Base-by-base conservation (phyloP, 164 flowering plant species). In the Houttuynia cordata region DNA sequence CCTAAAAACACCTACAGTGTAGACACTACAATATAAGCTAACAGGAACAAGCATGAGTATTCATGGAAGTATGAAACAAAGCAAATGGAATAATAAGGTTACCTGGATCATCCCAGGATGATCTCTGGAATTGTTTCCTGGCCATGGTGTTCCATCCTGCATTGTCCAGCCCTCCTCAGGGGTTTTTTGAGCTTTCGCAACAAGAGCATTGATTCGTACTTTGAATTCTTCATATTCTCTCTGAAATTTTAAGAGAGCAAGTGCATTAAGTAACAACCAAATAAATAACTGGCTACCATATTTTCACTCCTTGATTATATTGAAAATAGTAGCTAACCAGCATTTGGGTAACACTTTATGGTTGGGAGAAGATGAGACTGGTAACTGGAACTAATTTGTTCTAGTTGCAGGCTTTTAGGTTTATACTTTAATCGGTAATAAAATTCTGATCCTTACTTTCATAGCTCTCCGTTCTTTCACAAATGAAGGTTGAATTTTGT, bases 51-150 rank as follows among this genome's bases (percentile, higher is more conserved):
- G 22, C 12, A 12, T 39, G 17, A 17, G 18, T 14, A 20, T 45
- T 1, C 19, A 53, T 12, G 7, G 24, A 62, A 19, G 10, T 23
- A 52, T 34, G 50, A 52, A 15, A 41, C 12, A 24, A 19, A 49
- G 57, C 7, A 14, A 8, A 10, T 4, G 40, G 55, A 57, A 49
- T 30, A 23, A 18, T 2, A 20, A 41, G 20, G 0, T 41, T 74
- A 93, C 98, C 89, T 94, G 99, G 53, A 94, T 94, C 99, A 94
- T 94, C 74, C 99, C 99, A 9, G 97, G 97, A 75, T 94, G 99
- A 73, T 94, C 97, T 74, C 97, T 82, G 21, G 92, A 83, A 68
- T 90, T 90, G 68, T 93, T 93, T 66, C 96, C 96, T 53, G 97
- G 97, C 97, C 97, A 88, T 15, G 88, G 75, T 64, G 96, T 86